phyloP scores from a whole-genome alignment of 257 asterid species.

The Datura wrightii region DNA sequence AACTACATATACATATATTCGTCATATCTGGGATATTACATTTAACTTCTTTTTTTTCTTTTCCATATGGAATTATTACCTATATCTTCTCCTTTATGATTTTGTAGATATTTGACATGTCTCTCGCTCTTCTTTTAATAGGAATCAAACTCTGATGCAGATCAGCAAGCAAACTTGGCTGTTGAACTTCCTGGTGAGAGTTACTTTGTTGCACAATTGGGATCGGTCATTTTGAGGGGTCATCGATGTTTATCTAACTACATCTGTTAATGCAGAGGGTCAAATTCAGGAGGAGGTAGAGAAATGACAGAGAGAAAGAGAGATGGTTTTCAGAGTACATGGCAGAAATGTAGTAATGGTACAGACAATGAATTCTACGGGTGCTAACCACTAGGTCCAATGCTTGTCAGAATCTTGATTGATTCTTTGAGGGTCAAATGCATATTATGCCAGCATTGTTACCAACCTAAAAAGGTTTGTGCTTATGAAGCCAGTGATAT shows the following conservation, averaged over 20 bases:
- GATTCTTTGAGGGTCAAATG: not conserved
- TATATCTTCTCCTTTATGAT: not conserved
- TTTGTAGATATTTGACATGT: not conserved
- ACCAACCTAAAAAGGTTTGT: not conserved
- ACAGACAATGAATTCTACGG: not conserved
- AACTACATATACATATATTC: not conserved
- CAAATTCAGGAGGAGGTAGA: slow-evolving; percentile 72
- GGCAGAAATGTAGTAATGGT: not conserved
- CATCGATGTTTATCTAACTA: not conserved
- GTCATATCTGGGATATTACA: not conserved
- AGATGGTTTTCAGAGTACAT: not conserved
- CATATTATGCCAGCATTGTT: too few relatives aligned
- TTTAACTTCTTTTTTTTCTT: not conserved
- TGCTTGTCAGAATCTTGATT: not conserved
- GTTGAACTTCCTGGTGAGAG: slow-evolving; percentile 78
- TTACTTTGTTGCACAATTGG: not conserved
- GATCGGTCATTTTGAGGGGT: not conserved
- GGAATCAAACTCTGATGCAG: slow-evolving; percentile 96
- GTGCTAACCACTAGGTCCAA: not conserved
- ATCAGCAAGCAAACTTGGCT: slow-evolving; percentile 90
- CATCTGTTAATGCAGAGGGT: slow-evolving; percentile 58
- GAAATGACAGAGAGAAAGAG: slow-evolving; percentile 41
- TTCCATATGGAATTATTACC: too few relatives aligned
- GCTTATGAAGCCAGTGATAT: not conserved
- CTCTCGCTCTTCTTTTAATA: slow-evolving; percentile 13